phyloP scores from a whole-genome alignment of 2,329 filamentous ascomycete species.

The Triangularia setosa region DNA sequence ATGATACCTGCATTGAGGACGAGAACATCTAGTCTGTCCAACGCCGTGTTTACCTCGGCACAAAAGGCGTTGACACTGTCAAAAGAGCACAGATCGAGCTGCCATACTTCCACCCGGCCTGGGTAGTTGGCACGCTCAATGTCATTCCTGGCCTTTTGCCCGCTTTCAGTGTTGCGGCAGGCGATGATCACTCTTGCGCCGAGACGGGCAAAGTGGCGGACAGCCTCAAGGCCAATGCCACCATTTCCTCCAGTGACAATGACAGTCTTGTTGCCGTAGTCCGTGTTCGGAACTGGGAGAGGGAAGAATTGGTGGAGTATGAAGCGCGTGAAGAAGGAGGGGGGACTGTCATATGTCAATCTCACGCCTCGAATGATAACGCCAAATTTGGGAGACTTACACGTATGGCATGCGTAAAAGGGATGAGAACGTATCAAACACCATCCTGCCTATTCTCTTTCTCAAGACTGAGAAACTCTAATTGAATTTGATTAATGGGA shows the following conservation, averaged over 20 bases:
- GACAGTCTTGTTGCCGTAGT: constrained; percentile 29
- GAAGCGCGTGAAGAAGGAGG: constrained; percentile 1
- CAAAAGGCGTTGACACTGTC: constrained; percentile 43
- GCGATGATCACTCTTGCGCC: constrained; percentile 38
- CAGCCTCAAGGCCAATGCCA: constrained; percentile 38
- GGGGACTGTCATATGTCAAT: not conserved
- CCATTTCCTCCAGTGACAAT: constrained; percentile 39
- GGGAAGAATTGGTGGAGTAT: constrained; percentile 14
- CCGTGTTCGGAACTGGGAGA: constrained; percentile 21
- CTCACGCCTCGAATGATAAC: not conserved
- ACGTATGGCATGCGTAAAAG: not conserved
- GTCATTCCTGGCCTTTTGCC: constrained; percentile 36
- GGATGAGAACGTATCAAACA: not conserved
- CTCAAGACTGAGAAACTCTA: not conserved
- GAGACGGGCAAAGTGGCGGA: constrained; percentile 34
- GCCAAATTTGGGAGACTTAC: not conserved
- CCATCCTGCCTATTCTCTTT: not conserved
- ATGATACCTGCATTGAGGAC: constrained; percentile 40
- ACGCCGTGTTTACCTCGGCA: constrained; percentile 21
- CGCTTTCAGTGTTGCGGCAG: constrained; percentile 34
- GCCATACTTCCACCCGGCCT: constrained; percentile 42
- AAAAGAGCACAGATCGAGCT: constrained; percentile 46
- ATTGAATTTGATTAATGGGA: too few relatives aligned
- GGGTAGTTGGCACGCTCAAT: constrained; percentile 28
- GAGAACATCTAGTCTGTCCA: constrained; percentile 41